A percentile compares a stretch with the other conserved stretches of the same genome.
Conservation (phyloP, 2,329 filamentous ascomycete genomes). For the Gnomoniopsis sp. region DNA sequence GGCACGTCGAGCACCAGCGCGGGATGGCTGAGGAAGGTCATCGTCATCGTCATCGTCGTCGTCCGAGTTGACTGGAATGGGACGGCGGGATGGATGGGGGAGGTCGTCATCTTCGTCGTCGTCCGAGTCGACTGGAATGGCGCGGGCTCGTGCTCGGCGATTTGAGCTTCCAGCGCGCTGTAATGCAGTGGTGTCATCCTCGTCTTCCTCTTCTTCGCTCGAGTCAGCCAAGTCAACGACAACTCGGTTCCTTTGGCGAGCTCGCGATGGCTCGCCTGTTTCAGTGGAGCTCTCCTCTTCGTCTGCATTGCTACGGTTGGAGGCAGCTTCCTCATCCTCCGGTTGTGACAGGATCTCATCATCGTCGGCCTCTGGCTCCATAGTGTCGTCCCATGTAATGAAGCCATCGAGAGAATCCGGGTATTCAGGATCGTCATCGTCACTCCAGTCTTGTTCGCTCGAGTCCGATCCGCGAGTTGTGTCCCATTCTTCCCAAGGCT, state of each 20-base stretch:
- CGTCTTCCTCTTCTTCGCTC: not conserved
- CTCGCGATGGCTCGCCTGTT: not conserved
- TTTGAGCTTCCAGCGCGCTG: not conserved
- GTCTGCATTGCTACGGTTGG: not conserved
- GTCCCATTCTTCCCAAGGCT: slow-evolving; percentile 2
- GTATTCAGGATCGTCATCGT: slow-evolving; percentile 35
- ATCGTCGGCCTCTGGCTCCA: not conserved
- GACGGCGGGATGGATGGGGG: not conserved
- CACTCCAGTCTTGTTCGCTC: slow-evolving; percentile 36
- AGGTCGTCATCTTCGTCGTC: not conserved
- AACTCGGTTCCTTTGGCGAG: not conserved
- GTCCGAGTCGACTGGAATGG: slow-evolving; percentile 2
- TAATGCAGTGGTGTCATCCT: not conserved
- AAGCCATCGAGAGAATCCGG: slow-evolving; percentile 26
- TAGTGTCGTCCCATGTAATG: slow-evolving; percentile 5
- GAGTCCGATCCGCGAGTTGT: slow-evolving; percentile 20
- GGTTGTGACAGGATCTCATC: not conserved
- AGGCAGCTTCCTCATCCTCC: not conserved
- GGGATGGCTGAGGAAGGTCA: not conserved
- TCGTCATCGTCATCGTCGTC: slow-evolving; percentile 2
- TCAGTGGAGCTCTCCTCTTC: slow-evolving; percentile 5
- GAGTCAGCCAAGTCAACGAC: not conserved
- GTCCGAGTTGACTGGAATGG: not conserved
- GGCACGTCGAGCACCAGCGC: not conserved
- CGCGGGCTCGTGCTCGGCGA: not conserved